These are phyloP conservation scores for Sinapis alba DNA, from an alignment of 441 rosid species.

Conservation along the genomic window DNA sequence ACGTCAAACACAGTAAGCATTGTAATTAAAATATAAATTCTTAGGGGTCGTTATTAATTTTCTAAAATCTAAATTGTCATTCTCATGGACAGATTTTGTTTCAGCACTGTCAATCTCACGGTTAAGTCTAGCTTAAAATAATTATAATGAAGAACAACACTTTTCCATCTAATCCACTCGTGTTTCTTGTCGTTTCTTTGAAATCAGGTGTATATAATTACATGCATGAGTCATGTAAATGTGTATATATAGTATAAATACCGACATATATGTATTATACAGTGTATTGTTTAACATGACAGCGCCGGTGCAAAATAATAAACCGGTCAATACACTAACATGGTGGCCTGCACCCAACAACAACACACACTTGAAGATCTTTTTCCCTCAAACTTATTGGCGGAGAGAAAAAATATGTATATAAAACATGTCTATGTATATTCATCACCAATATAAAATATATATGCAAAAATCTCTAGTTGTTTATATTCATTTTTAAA, in stretches of 20 bases:
- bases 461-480: not conserved
- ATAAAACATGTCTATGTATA: not conserved
- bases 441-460: not conserved
- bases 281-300: not conserved
- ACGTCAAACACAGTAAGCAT: conserved; percentile 20
- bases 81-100: conserved; percentile 16
- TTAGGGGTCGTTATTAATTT: not conserved
- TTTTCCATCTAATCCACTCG: conserved; percentile 34
- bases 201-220: not conserved
- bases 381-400: not conserved
- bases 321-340: conserved; percentile 1
- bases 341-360: conserved; percentile 42
- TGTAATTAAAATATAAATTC: conserved; percentile 7
- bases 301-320: conserved; percentile 5
- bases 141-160: not conserved
- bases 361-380: conserved; percentile 22
- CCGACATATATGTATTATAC: not conserved
- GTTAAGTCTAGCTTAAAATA: conserved; percentile 16
- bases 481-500: not conserved
- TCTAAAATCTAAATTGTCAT: conserved; percentile 24
- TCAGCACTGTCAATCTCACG: conserved; percentile 31
- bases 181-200: conserved; percentile 20
- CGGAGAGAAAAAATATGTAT: not conserved
- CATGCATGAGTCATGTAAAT: not conserved
- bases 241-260: not conserved